Base-by-base conservation (phyloP, 371 early-diverging fungal species). In the Furculomyces boomerangus region DNA sequence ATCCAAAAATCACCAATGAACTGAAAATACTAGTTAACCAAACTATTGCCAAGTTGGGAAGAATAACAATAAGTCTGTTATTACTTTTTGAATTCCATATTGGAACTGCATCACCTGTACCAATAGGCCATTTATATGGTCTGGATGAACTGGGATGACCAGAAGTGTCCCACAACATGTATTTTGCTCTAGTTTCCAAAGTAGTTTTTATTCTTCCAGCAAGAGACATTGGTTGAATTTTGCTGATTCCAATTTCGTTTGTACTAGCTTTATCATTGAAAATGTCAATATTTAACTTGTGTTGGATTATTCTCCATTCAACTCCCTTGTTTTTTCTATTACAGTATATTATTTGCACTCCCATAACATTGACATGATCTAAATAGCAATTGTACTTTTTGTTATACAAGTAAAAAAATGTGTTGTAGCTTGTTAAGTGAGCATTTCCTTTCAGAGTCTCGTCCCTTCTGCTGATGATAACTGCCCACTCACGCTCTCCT, bases 341-440 rank as follows among this genome's bases (percentile, higher is more conserved):
- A 27, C 45, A 45, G 27, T 10, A 45, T 7, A 22, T 27, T 24
- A 45, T 27, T 7, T 13, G n/a, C 20, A 45, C 45, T 24, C 45
- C 45, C n/a, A 45, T 24, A 7, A 45, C 22, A 22, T 45, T 45
- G 5, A 45, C 10, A 27, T 45, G n/a, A 20, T 45, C 45, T 22
- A 45, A 27, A 45, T 45, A 45, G 20, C 45, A 45, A 22, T 45
- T 45, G 20, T 45, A 45, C 20, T 45, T 45, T 45, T 45, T 22
- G 45, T 45, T 45, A 20, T 45, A 45, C 10, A 45, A 27, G 27
- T 45, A 45, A 45, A 45, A 45, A 27, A 24, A 45, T 8, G 45
- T 45, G 45, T 45, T 45, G 22, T 45, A 45, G 45, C 45, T 45
- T 45, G 45, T 45, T 45, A 45, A 27, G 13, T 45, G 45, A 10